phyloP scores from a whole-genome alignment of 495 filamentous ascomycete species.

The Chaetomium tenue region DNA sequence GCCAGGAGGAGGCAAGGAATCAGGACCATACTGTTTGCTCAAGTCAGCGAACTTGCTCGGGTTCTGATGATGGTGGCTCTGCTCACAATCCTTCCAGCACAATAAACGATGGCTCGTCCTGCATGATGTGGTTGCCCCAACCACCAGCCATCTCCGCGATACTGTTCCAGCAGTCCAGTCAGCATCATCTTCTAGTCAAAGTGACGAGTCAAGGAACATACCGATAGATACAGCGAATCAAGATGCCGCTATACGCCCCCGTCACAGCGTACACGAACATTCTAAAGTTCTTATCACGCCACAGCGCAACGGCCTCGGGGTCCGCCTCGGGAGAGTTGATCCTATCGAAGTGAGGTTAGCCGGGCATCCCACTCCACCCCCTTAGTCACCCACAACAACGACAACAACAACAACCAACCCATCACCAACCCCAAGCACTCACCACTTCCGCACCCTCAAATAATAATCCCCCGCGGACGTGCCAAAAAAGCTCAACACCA shows the following conservation, averaged over 20 bases:
- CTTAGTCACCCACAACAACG: too few species aligned
- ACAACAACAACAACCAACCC: too few species aligned
- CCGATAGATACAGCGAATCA: conserved; percentile 68
- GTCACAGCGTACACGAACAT: conserved; percentile 52
- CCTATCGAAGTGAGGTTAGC: conserved; percentile 14
- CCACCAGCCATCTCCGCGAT: conserved; percentile 67
- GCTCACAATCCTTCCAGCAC: conserved; percentile 55
- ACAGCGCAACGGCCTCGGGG: conserved; percentile 34
- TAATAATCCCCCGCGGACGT: conserved; percentile 52
- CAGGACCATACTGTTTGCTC: conserved; percentile 36
- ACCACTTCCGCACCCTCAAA: conserved; percentile 41
- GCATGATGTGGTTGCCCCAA: conserved; percentile 67
- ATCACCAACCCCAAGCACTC: not conserved
- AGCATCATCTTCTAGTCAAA: conserved; percentile 1
- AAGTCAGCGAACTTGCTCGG: conserved; percentile 13
- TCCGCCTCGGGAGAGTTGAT: conserved; percentile 29
- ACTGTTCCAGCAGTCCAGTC: conserved; percentile 33
- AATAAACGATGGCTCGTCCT: conserved; percentile 61
- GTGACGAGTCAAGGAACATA: conserved; percentile 26
- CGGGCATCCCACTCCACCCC: conserved; percentile 22
- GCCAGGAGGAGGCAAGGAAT: conserved; percentile 39
- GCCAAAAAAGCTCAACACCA: conserved; percentile 60
- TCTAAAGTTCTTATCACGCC: conserved; percentile 47
- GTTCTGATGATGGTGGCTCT: too few species aligned
- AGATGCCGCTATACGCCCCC: conserved; percentile 58